Conservation (phyloP, 2,329 filamentous ascomycete species). For the Grosmannia clavigera region DNA sequence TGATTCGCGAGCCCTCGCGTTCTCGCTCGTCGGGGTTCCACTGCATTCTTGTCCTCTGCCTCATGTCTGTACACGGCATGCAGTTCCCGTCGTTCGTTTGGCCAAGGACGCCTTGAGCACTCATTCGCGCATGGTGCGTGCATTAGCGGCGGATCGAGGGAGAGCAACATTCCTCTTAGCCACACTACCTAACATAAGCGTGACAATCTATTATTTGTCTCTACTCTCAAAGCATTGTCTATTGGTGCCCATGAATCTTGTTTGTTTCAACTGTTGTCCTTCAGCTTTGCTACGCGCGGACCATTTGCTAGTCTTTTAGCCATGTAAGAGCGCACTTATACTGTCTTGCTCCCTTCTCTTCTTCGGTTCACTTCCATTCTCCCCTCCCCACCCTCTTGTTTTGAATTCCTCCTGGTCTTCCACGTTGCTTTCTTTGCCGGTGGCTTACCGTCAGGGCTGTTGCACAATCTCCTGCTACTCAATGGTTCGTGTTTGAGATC, state of each 20-base stretch:
- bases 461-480: not conserved
- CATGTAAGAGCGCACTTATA: not conserved
- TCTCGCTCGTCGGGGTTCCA: not conserved
- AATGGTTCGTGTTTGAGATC: not conserved
- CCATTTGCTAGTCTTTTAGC: not conserved
- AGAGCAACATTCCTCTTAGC: not conserved
- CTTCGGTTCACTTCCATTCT: not conserved
- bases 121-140: not conserved
- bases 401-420: not conserved
- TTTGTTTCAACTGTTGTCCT: not conserved
- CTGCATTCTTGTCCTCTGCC: not conserved
- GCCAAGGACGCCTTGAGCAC: not conserved
- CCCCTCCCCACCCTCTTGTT: not conserved
- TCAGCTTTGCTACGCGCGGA: not conserved
- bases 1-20: not conserved
- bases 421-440: not conserved
- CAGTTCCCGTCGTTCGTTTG: not conserved
- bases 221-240: not conserved
- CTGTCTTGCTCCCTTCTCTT: not conserved
- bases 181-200: not conserved
- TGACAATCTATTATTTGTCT: not conserved
- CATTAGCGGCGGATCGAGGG: not conserved
- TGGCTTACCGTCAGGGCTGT: not conserved
- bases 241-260: not conserved
- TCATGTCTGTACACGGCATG: not conserved